These are phyloP conservation scores for Trichoderma sp. DNA, from an alignment of 2,329 filamentous ascomycete species.

Conservation along the genomic window DNA sequence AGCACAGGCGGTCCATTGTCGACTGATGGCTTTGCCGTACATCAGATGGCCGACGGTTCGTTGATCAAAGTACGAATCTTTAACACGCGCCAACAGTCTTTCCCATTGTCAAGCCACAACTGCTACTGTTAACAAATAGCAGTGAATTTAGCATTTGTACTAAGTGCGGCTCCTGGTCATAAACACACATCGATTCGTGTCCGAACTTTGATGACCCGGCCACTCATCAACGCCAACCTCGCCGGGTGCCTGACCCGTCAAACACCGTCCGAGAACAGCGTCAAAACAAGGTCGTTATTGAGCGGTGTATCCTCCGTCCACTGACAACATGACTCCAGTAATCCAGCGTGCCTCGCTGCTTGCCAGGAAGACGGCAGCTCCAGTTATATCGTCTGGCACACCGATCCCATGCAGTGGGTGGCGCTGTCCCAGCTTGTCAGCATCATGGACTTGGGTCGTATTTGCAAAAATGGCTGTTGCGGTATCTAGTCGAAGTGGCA, in stretches of 20 bases:
- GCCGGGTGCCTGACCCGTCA: too few relatives aligned
- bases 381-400: slow-evolving; percentile 36
- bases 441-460: slow-evolving; percentile 31
- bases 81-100: too few relatives aligned
- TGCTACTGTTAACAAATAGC: not conserved
- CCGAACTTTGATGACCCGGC: too few relatives aligned
- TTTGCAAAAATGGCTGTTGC: slow-evolving; percentile 36
- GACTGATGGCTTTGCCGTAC: too few relatives aligned
- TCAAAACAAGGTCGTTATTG: slow-evolving; percentile 27
- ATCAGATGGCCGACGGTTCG: too few relatives aligned
- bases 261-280: too few relatives aligned
- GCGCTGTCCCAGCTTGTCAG: slow-evolving; percentile 24
- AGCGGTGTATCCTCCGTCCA: slow-evolving; percentile 47
- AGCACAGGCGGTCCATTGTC: too few relatives aligned
- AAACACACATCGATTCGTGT: too few relatives aligned
- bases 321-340: slow-evolving; percentile 44
- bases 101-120: too few relatives aligned
- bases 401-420: slow-evolving; percentile 39
- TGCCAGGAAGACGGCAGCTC: slow-evolving; percentile 45
- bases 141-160: not conserved
- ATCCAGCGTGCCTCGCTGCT: slow-evolving; percentile 47
- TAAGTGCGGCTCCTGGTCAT: not conserved
- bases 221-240: too few relatives aligned
- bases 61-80: too few relatives aligned
- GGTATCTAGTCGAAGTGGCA: slow-evolving; percentile 29